Evolutionary conservation across 768 basidiomycete genomes (phyloP), one percentile per base, ranked within the genome.

Genomic region (Kondoa subrosea): DNA sequence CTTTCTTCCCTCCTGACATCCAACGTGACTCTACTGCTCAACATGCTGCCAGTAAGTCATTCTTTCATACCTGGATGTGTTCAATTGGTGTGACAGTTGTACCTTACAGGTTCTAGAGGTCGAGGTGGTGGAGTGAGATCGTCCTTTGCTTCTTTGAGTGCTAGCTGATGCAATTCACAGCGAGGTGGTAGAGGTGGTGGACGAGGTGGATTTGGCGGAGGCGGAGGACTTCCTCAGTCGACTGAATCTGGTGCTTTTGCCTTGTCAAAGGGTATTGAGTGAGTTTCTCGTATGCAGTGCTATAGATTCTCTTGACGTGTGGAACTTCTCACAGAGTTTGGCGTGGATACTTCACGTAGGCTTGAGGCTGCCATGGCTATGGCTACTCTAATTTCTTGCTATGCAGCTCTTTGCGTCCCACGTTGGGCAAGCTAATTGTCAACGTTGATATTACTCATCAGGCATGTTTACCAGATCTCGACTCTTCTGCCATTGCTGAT

Each of bases 1-100:
- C 67, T 32, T 69, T 69, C 68, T 69, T 68, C 57, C 68, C 68
- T 34, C 67, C 68, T 58, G 26, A 29, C 34, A 50, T n/a, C n/a
- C 56, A 69, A 21, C 56, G 57, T 26, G 56, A 58, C n/a, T n/a
- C 40, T 33, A 61, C 27, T 68, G 27, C 58, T 31, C 34, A 50
- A 66, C 64, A 12, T 27, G 27, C 33, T 61, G 67, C 27, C 40
- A 63, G 30, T 56, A 63, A 65, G 33, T 34, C 62, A 56, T 1
- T 4, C 25, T 40, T 17, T 62, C 25, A 14, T 50, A 21, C 21
- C 40, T 50, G 21, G 8, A 50, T 50, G 8, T 8, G 8, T 8
- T 50, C 12, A 8, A 50, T 31, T 30, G n/a, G 25, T 25, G n/a
- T n/a, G n/a, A n/a, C n/a, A n/a, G n/a, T n/a, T n/a, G n/a, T n/a